Evolutionary conservation across 768 basidiomycete genomes (phyloP).

Genomic region (Amanita molliuscula): DNA sequence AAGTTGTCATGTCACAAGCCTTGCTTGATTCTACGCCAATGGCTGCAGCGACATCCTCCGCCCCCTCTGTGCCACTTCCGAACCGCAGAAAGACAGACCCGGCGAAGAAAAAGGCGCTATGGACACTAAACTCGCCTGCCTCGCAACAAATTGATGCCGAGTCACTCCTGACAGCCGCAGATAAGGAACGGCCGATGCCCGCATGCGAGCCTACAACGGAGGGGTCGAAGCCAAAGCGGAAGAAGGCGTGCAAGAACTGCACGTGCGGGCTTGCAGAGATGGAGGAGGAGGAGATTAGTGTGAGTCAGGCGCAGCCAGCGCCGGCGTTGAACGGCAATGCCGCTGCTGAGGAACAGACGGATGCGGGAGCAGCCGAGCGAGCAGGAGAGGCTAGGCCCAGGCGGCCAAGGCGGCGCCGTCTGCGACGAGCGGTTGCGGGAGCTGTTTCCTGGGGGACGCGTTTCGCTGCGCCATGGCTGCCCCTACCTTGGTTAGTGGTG

Average conservation of each 20-base stretch:
- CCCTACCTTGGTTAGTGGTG: conserved; percentile 83
- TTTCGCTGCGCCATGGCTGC: conserved; percentile 93
- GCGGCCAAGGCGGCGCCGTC: conserved; percentile 70
- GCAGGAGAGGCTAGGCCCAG: conserved; percentile 48
- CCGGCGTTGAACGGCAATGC: neutral
- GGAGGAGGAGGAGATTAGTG: conserved; percentile 68
- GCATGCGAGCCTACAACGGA: conserved; percentile 57
- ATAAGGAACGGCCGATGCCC: conserved; percentile 69
- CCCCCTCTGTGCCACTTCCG: conserved; percentile 39
- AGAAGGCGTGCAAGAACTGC: conserved; percentile 94
- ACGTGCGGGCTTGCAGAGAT: conserved; percentile 93
- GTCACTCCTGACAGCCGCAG: conserved; percentile 72
- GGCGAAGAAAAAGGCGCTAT: conserved; percentile 80
- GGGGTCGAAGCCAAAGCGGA: conserved; percentile 45
- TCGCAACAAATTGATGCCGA: conserved; percentile 76
- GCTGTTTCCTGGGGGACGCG: conserved; percentile 95
- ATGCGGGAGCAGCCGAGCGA: conserved; percentile 23
- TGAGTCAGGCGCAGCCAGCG: conserved; percentile 19
- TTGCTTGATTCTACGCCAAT: neutral
- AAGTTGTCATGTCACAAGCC: neutral
- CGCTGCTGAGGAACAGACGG: neutral
- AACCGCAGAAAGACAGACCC: conserved; percentile 46
- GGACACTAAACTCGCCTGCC: conserved; percentile 66
- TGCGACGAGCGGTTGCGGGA: conserved; percentile 95
- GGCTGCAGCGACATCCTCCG: conserved; percentile 12